phyloP scores from a whole-genome alignment of 2,329 filamentous ascomycete species.

The Myriosclerotinia scirpicola region DNA sequence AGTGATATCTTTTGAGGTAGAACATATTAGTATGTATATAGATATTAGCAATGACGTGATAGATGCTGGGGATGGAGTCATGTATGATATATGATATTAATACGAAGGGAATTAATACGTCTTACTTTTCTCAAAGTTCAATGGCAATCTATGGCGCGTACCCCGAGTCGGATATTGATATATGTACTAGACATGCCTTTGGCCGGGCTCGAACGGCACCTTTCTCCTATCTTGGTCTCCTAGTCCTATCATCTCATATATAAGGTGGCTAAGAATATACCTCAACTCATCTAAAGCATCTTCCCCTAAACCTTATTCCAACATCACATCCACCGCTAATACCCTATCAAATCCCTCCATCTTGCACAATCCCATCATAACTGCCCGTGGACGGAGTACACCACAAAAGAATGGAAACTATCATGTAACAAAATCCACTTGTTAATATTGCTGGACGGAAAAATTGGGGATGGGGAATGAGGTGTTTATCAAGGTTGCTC shows the following conservation, averaged over 20 bases:
- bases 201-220: neutral
- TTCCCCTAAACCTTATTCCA: conserved; percentile 5
- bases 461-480: neutral
- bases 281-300: neutral
- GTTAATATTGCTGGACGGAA: neutral
- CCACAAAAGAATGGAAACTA: neutral
- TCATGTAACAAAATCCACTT: neutral
- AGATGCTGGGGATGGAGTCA: neutral
- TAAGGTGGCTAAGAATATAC: no score
- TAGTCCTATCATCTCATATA: no score
- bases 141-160: neutral
- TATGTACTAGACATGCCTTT: neutral
- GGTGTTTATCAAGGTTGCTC: no score
- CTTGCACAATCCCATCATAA: neutral
- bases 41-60: neutral
- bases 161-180: neutral
- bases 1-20: neutral
- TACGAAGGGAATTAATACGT: neutral
- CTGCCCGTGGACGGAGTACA: no score
- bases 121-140: neutral
- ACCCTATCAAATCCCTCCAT: neutral
- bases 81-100: neutral
- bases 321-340: neutral
- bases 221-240: neutral
- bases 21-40: neutral